These are phyloP conservation scores for Halophytophthora polymorphica DNA, from an alignment of 352 stramenopile species.

Conservation along the genomic window DNA sequence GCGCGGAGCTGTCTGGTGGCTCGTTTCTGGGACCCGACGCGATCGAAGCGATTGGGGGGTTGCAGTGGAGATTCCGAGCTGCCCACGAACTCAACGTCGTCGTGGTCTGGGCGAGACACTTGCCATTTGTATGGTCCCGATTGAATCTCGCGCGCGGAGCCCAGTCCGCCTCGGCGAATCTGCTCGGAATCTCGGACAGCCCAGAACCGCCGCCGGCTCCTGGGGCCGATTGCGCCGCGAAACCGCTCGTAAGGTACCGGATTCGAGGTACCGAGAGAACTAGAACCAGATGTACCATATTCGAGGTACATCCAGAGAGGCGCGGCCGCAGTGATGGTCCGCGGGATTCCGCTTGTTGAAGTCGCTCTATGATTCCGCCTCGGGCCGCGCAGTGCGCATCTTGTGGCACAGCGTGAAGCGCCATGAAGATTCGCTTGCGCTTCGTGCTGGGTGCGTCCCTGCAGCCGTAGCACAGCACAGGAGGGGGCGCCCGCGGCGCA, in stretches of 20 bases:
- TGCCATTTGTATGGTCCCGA: no score
- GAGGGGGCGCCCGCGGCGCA: background rate
- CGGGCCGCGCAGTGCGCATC: background rate
- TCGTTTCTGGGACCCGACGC: background rate
- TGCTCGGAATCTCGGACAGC: slow-evolving; percentile 6
- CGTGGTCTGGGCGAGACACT: no score
- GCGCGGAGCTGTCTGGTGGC: background rate
- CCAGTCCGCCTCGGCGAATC: background rate
- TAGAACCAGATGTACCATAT: no score
- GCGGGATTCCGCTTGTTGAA: background rate
- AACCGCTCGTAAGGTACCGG: no score
- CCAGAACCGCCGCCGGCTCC: no score
- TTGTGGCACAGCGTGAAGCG: background rate
- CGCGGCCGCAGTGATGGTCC: background rate
- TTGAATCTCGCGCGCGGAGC: background rate
- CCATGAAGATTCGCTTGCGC: slow-evolving; percentile 32
- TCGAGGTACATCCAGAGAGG: background rate
- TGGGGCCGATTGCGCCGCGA: background rate
- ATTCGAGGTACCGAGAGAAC: background rate
- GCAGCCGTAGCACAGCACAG: background rate
- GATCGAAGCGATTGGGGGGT: background rate
- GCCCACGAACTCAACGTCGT: no score
- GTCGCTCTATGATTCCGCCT: background rate
- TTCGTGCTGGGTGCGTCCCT: slow-evolving; percentile 35
- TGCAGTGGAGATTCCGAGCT: no score